Evolutionary conservation across 805 yeast genomes (phyloP), one percentile per base, ranked within the genome.

Genomic region (Diddensiella transvaalensis): DNA sequence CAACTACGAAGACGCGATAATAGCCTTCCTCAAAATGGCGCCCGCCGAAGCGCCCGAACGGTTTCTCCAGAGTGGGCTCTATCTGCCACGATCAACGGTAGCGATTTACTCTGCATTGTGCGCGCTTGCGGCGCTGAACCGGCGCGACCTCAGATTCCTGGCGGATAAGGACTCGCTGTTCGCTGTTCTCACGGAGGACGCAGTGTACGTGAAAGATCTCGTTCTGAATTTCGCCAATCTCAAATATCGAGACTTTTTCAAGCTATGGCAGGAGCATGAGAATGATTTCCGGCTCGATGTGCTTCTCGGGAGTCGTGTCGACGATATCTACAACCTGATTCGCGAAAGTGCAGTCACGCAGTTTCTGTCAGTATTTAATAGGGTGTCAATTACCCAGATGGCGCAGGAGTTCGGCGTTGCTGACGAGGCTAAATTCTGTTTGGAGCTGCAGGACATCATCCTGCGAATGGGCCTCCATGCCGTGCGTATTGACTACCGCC

Each of bases 111-210:
- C 46, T 33, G 47, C 52, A 10, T 22, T 52, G 22, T 41, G 49
- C 22, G 58, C 52, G 5, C 40, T 54, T 41, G 58, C 54, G 4
- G 35, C 54, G 24, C 40, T 52, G 17, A 22, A 29, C 11, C n/a
- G 58, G 24, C 30, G 29, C 11, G 47, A 54, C 26, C 41, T 54
- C 18, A 38, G 47, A 37, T 52, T 29, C 35, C 29, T 54, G 29
- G 44, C 44, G 4, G 46, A 52, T 17, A 52, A 53, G 38, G 58
- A 54, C 30, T 40, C 49, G 1, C 44, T 42, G 4, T 52, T 47
- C 30, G 42, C 49, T 13, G 35, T 24, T 22, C 17, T 22, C 11
- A 18, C 32, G 17, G 49, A 41, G 18, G 44, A 22, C 17, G 17
- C 23, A n/a, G 38, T 32, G 39, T 26, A 40, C 18, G 19, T 43